phyloP scores from a whole-genome alignment of 257 asterid genomes.

The Penstemon eatonii region DNA sequence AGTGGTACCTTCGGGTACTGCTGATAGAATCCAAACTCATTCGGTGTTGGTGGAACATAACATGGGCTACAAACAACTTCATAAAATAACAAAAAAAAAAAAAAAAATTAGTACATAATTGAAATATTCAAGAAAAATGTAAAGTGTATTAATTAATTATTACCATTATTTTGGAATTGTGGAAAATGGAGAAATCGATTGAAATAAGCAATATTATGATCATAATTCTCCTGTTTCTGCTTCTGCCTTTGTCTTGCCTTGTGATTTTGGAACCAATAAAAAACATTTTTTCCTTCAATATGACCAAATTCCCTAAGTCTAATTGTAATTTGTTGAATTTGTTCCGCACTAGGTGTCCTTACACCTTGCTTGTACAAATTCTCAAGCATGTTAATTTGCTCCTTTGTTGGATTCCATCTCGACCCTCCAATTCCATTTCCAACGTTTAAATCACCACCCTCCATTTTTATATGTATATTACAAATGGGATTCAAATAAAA shows the following conservation, averaged over 20 bases:
- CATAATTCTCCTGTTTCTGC: conserved; percentile 53
- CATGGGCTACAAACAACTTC: conserved; percentile 64
- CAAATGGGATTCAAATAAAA: conserved; percentile 1
- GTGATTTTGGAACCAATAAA: conserved; percentile 92
- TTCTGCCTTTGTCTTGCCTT: conserved; percentile 94
- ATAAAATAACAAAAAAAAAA: conserved; percentile 5
- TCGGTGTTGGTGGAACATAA: conserved; percentile 40
- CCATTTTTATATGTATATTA: conserved; percentile 30
- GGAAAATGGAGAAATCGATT: conserved; percentile 47
- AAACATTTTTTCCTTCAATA: conserved; percentile 86
- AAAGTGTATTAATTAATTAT: background rate
- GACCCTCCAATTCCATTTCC: conserved; percentile 45
- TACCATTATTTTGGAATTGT: conserved; percentile 55
- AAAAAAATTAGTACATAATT: background rate
- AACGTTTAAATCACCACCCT: conserved; percentile 32
- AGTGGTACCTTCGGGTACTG: conserved; percentile 47
- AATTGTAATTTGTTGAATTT: conserved; percentile 68
- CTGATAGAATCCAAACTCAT: conserved; percentile 37
- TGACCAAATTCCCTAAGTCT: conserved; percentile 65
- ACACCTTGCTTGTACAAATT: conserved; percentile 66
- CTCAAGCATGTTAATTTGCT: conserved; percentile 81
- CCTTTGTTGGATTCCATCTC: conserved; percentile 90
- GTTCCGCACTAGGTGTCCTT: conserved; percentile 80
- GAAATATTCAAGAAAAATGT: conserved; percentile 14
- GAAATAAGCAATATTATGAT: conserved; percentile 38